Conservation (phyloP, 805 yeast genomes). For the Metschnikowia baotianmanensis region DNA sequence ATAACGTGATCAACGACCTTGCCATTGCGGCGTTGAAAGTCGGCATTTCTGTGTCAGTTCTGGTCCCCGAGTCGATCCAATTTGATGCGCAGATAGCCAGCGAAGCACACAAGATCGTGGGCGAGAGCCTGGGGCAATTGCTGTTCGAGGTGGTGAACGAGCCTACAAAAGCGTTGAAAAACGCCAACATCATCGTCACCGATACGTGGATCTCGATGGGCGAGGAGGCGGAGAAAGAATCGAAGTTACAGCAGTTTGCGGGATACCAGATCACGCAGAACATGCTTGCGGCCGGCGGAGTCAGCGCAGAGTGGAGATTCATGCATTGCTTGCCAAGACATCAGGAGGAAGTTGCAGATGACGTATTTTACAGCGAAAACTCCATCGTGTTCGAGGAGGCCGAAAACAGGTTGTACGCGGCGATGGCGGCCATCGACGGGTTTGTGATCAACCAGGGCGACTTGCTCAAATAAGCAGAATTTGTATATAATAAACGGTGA, state of each 20-base stretch:
- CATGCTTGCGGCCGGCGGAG: constrained; percentile 57
- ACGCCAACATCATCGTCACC: constrained; percentile 83
- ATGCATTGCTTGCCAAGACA: constrained; percentile 99
- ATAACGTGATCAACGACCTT: constrained; percentile 92
- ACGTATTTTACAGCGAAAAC: constrained; percentile 75
- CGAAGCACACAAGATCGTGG: constrained; percentile 48
- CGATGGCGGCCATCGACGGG: constrained; percentile 88
- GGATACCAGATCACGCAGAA: constrained; percentile 82
- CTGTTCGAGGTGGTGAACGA: constrained; percentile 62
- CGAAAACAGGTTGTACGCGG: constrained; percentile 94
- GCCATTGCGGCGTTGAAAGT: constrained; percentile 81
- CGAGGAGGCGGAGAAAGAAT: constrained; percentile 74
- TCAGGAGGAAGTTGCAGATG: constrained; percentile 90
- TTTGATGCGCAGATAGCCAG: constrained; percentile 54
- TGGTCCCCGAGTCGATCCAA: constrained; percentile 77
- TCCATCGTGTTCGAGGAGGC: constrained; percentile 94
- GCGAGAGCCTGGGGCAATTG: constrained; percentile 41
- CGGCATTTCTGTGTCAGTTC: constrained; percentile 79
- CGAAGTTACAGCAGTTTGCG: constrained; percentile 72
- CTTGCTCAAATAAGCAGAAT: constrained; percentile 11
- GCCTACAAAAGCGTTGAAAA: constrained; percentile 68
- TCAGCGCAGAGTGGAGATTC: constrained; percentile 71
- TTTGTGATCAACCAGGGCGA: constrained; percentile 63
- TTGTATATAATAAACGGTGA: too few species aligned
- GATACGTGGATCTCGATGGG: constrained; percentile 99